A percentile compares a stretch with the other conserved stretches of the same genome.
phyloP scores from a whole-genome alignment of 1,284 basidiomycete species.

The Pascua guehoae region DNA sequence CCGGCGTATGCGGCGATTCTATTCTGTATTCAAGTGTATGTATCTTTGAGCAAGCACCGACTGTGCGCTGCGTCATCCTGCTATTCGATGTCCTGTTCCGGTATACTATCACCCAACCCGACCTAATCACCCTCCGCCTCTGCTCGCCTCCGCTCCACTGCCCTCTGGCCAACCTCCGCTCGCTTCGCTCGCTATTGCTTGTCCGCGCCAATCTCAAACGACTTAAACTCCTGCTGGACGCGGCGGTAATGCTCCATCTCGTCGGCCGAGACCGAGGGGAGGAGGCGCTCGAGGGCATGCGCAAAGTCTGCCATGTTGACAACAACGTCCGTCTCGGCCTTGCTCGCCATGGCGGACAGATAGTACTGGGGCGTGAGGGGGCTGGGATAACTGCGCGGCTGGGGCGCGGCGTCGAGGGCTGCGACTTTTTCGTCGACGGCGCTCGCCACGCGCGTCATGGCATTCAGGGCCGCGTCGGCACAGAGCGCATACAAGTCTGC shows the following conservation, averaged over 20 bases:
- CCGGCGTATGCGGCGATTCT: too few species aligned
- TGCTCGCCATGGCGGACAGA: conserved; percentile 74
- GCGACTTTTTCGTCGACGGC: conserved; percentile 71
- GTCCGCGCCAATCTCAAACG: conserved; percentile 27
- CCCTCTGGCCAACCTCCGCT: too few species aligned
- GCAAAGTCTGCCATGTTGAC: conserved; percentile 74
- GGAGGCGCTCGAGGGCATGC: conserved; percentile 67
- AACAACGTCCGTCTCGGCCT: conserved; percentile 67
- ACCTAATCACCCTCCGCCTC: too few species aligned
- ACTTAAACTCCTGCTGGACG: conserved; percentile 66
- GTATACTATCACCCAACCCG: too few species aligned
- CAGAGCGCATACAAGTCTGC: conserved; percentile 98
- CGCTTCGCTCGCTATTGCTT: not conserved
- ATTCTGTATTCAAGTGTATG: too few species aligned
- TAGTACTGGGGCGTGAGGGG: conserved; percentile 90
- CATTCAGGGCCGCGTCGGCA: conserved; percentile 91
- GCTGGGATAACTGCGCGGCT: conserved; percentile 59
- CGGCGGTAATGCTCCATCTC: conserved; percentile 84
- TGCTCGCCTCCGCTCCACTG: too few species aligned
- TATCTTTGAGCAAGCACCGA: too few species aligned
- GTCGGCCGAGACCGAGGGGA: conserved; percentile 80
- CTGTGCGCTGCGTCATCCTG: too few species aligned
- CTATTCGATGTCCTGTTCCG: too few species aligned
- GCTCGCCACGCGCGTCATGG: conserved; percentile 84
- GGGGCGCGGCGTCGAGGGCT: conserved; percentile 40